Evolutionary conservation across 139 green algal species (phyloP).

Genomic region (Nannochloris sp.): DNA sequence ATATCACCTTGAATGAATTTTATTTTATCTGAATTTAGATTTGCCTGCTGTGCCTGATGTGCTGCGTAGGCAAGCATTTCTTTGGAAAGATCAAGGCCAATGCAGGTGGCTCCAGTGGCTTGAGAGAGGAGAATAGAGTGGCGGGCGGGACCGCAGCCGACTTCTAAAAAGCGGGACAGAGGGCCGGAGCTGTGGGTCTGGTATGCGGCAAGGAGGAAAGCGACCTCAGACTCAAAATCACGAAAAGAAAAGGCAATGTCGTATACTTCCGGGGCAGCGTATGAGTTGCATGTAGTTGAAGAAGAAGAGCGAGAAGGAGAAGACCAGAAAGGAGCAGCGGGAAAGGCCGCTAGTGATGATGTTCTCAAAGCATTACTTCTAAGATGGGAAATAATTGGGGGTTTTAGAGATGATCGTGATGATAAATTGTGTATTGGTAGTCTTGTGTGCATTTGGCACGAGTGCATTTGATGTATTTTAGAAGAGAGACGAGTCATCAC

Average conservation of each 20-base stretch:
- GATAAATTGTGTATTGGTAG: too few species aligned
- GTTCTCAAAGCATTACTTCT: too few species aligned
- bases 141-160: conserved; percentile 22
- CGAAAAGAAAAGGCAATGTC: conserved; percentile 29
- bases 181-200: neutral
- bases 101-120: neutral
- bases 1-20: conserved; percentile 23
- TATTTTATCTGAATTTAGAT: conserved; percentile 3
- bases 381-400: too few species aligned
- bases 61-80: conserved; percentile 19
- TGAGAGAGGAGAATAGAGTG: conserved; percentile 7
- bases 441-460: too few species aligned
- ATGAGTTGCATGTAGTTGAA: neutral
- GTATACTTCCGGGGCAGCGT: conserved; percentile 13
- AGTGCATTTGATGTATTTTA: too few species aligned
- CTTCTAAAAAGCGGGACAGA: conserved; percentile 15
- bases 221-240: conserved; percentile 20
- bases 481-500: too few species aligned
- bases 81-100: conserved; percentile 10
- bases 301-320: too few species aligned
- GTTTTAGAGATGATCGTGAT: too few species aligned
- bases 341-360: too few species aligned
- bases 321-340: too few species aligned
- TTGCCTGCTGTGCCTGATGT: neutral
- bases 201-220: conserved; percentile 16